A percentile compares a stretch with the other conserved stretches of the same genome.
phyloP scores from a whole-genome alignment of 2,329 filamentous ascomycete species.

The Fonsecaea monophora region DNA sequence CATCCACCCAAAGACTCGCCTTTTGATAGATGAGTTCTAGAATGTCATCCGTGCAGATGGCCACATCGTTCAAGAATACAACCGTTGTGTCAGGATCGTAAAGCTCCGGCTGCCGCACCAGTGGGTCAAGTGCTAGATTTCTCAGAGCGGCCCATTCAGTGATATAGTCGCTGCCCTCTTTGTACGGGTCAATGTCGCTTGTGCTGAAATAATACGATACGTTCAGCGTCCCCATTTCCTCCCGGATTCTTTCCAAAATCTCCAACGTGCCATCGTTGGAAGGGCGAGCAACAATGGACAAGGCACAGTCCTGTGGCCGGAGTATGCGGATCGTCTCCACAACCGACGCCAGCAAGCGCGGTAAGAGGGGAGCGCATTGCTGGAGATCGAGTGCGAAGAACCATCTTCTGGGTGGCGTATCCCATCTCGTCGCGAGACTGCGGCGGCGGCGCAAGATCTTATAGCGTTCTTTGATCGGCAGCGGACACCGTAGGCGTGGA shows the following conservation, averaged over 20 bases:
- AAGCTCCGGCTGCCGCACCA: constrained; percentile 43
- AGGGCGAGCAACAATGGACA: constrained; percentile 64
- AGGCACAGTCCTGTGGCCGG: constrained; percentile 57
- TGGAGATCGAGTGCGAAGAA: constrained; percentile 63
- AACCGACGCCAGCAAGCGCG: constrained; percentile 60
- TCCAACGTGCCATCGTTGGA: constrained; percentile 63
- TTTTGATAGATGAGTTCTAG: constrained; percentile 62
- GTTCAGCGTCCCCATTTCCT: constrained; percentile 47
- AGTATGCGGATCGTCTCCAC: constrained; percentile 60
- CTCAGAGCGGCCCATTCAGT: constrained; percentile 58
- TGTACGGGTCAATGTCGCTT: constrained; percentile 54
- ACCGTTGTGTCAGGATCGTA: constrained; percentile 52
- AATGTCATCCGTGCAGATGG: constrained; percentile 61
- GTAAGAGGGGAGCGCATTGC: constrained; percentile 55
- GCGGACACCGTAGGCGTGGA: constrained; percentile 27
- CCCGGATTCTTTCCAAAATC: constrained; percentile 53
- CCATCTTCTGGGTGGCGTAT: constrained; percentile 13
- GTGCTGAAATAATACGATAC: constrained; percentile 39
- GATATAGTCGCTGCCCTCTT: constrained; percentile 53
- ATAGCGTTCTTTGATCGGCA: constrained; percentile 30
- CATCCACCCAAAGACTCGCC: background rate
- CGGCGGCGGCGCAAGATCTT: constrained; percentile 15
- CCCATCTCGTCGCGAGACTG: constrained; percentile 43
- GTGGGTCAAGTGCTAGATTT: constrained; percentile 60
- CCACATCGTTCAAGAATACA: constrained; percentile 63